Evolutionary conservation across 176 grass and related monocot genomes (phyloP).

Genomic region (Oropetium thomaeum): DNA sequence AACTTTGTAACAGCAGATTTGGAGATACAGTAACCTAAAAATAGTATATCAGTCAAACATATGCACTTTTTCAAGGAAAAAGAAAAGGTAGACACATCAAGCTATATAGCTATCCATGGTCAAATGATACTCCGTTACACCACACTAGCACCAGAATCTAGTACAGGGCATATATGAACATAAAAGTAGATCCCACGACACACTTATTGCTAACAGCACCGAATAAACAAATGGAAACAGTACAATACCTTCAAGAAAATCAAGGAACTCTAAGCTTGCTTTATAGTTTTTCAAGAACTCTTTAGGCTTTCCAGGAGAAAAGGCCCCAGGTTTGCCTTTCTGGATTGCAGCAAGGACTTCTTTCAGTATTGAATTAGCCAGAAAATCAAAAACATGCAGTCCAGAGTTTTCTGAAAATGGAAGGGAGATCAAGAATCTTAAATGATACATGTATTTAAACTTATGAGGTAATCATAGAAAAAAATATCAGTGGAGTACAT

Average conservation of each 20-base stretch:
- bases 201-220: background rate
- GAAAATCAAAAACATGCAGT: slow-evolving; percentile 97
- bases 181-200: background rate
- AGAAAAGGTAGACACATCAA: background rate
- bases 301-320: slow-evolving; percentile 90
- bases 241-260: slow-evolving; percentile 85
- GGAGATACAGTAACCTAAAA: slow-evolving; percentile 70
- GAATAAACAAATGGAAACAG: background rate
- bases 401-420: slow-evolving; percentile 87
- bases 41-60: background rate
- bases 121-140: background rate
- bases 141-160: slow-evolving; percentile 5
- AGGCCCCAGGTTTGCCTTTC: slow-evolving; percentile 88
- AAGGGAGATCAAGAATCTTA: slow-evolving; percentile 19
- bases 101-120: background rate
- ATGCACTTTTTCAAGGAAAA: background rate
- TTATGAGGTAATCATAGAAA: background rate
- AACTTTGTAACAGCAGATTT: slow-evolving; percentile 75
- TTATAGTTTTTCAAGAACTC: slow-evolving; percentile 95
- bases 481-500: background rate
- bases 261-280: slow-evolving; percentile 82
- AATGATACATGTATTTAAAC: slow-evolving; percentile 1
- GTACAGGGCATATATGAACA: background rate
- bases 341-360: slow-evolving; percentile 84
- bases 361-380: slow-evolving; percentile 95